Conservation (phyloP, 2,329 filamentous ascomycete genomes). For the Basipetospora chlamydospora region DNA sequence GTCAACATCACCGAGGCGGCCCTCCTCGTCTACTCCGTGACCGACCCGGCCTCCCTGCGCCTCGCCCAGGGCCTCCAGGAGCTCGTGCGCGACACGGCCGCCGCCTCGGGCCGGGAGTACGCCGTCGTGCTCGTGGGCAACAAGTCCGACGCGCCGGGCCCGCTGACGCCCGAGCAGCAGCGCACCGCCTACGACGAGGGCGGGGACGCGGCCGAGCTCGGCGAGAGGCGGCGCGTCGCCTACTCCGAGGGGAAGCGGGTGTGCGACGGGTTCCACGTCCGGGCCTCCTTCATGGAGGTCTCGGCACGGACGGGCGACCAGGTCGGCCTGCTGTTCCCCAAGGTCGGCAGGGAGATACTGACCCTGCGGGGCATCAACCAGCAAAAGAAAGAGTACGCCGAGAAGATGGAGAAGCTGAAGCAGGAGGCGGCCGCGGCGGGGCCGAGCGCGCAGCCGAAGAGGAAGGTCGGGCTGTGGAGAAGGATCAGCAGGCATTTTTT, state of each 20-base stretch:
- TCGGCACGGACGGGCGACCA: slow-evolving; percentile 21
- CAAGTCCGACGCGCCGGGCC: slow-evolving; percentile 18
- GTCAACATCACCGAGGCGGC: slow-evolving; percentile 25
- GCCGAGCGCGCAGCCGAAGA: not conserved
- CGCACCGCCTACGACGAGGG: too few relatives aligned
- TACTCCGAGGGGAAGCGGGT: slow-evolving; percentile 18
- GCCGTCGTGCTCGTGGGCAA: slow-evolving; percentile 11
- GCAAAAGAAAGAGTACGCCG: slow-evolving; percentile 4
- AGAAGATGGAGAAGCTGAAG: slow-evolving; percentile 2
- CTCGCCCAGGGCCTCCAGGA: slow-evolving; percentile 13
- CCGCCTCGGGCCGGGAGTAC: not conserved
- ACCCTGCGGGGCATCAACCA: not conserved
- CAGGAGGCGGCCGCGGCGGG: not conserved
- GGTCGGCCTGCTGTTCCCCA: slow-evolving; percentile 18
- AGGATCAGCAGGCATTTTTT: slow-evolving; percentile 5
- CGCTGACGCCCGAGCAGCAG: too few relatives aligned
- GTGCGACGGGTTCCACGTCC: slow-evolving; percentile 10
- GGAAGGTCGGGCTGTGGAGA: slow-evolving; percentile 3
- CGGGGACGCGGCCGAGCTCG: too few relatives aligned
- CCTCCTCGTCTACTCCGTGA: slow-evolving; percentile 20
- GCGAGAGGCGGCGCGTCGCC: slow-evolving; percentile 14
- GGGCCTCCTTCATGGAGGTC: slow-evolving; percentile 17
- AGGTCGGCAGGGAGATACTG: slow-evolving; percentile 15
- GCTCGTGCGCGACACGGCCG: slow-evolving; percentile 7
- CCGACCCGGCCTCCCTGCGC: slow-evolving; percentile 13